phyloP scores from a whole-genome alignment of 2,329 filamentous ascomycete genomes.

The Blastomyces percursus region DNA sequence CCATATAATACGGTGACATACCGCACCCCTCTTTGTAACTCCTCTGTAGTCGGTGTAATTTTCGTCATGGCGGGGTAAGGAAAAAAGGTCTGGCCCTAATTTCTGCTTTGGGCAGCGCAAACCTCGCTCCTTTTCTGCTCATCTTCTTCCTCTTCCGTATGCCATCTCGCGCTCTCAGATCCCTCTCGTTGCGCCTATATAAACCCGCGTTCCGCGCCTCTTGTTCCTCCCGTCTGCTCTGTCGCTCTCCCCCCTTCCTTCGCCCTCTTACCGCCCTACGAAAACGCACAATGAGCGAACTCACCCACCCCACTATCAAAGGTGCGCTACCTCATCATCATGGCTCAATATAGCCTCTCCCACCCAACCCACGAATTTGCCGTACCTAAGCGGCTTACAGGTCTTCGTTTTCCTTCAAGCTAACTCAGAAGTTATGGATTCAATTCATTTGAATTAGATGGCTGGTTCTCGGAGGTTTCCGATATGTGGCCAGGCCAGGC shows the following conservation, averaged over 20 bases:
- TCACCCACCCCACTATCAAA: constrained; percentile 67
- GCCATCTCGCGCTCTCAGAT: background rate
- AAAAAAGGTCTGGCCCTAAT: background rate
- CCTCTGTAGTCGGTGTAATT: background rate
- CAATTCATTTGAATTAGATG: constrained; percentile 52
- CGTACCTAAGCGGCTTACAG: background rate
- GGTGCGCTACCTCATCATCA: constrained; percentile 36
- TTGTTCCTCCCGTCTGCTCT: background rate
- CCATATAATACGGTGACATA: background rate
- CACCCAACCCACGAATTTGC: background rate
- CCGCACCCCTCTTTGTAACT: background rate
- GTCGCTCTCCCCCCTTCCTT: background rate
- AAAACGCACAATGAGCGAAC: constrained; percentile 51
- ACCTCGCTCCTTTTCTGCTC: background rate
- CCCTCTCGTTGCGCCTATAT: background rate
- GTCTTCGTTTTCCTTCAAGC: background rate
- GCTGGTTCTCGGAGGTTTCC: constrained; percentile 99
- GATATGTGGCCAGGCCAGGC: constrained; percentile 99
- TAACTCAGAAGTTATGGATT: background rate
- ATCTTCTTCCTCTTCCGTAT: background rate
- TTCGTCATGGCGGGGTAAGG: background rate
- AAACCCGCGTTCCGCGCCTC: background rate
- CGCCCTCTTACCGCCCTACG: background rate
- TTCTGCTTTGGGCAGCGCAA: background rate
- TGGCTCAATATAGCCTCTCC: background rate